Base-by-base conservation (phyloP, 2,329 filamentous ascomycete species). In the Aphanocladium album region DNA sequence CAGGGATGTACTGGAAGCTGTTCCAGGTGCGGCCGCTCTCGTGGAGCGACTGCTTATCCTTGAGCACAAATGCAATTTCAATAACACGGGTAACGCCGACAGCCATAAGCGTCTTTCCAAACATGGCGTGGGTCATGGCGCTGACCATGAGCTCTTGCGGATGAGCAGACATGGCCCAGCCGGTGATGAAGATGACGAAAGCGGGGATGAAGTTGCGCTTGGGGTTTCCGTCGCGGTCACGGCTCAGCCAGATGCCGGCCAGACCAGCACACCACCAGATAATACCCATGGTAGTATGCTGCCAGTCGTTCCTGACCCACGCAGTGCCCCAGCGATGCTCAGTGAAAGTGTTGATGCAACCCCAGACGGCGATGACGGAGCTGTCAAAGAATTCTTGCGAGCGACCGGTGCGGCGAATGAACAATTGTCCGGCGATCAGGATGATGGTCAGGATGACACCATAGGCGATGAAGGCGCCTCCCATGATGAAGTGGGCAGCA, bases 211-310 rank as follows among this genome's bases (percentile, higher is more conserved):
- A 86, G 76, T 99, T 99, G 67, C 95, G 85, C 80, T 93, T 92
- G 9, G 95, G 93, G 46, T 86, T 82, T 56, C 95, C 93, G 64
- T 93, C 87, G 60, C 91, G 86, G 71, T 88, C 91, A 64, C 86
- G 84, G 72, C 91, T 96, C 43, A 99, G 80, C 95, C 93, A 99
- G 57, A 99, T 83, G 46, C 95, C 95, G 12, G 93, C 83, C 33
- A 99, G 78, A 25, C 95, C 95, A 8, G 95, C 93, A 68, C 87
- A 90, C 93, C 93, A 99, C 95, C 95, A 99, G 56, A 99, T 87
- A 64, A 99, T 86, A n/a, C 95, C 95, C 93, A 99, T 98, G n/a
- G 90, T 91, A 0, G 95, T 99, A 74, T 99, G 95, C 74, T 99
- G 93, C 77, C 96, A 86, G 73, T 99, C 95, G 70, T 97, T 98